Evolutionary conservation across 148 eudicot species (phyloP), one percentile per base, ranked within the genome.

Genomic region (Spergularia marina): DNA sequence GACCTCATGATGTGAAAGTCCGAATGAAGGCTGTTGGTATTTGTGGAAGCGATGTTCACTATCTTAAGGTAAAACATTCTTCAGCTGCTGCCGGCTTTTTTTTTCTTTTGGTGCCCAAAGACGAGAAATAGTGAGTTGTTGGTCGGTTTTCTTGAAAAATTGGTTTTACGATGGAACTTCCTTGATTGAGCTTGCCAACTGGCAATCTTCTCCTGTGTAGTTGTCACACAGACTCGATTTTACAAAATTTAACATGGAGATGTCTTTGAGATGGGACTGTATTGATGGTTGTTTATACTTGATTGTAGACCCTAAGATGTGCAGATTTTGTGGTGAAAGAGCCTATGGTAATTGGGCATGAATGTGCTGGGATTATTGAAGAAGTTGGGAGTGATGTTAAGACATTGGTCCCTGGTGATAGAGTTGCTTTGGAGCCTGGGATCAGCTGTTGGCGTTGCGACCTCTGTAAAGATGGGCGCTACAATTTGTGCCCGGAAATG

Each of bases 1-100:
- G 99, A 62, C 91, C 92, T 51, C 84, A 88, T 86, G 99, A 95
- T 88, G 97, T 88, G 65, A 88, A 86, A 84, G 88, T 95, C 4
- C 88, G 83, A 74, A 95, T 95, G 94, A 95, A 95, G 84, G 97
- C 99, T 80, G 99, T 95, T 71, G 99, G 99, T 57, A 95, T 95
- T 12, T 95, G 99, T 82, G 99, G 97, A 70, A 95, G 99, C 82
- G 99, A 95, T 88, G 97, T 95, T 87, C 97, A 92, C 82, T 92
- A 89, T 76, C 91, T 90, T 80, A 92, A 92, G 99, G 99, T 92
- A 21, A 25, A 71, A 71, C 79, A 54, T n/a, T n/a, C n/a, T n/a
- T n/a, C n/a, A n/a, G n/a, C n/a, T n/a, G n/a, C n/a, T n/a, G n/a
- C n/a, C n/a, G n/a, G n/a, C n/a, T n/a, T n/a, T n/a, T n/a, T 25